A percentile compares a stretch with the other conserved stretches of the same genome.
Evolutionary conservation across 2,329 filamentous ascomycete genomes (phyloP).

Genomic region (Metarhizium humberi): DNA sequence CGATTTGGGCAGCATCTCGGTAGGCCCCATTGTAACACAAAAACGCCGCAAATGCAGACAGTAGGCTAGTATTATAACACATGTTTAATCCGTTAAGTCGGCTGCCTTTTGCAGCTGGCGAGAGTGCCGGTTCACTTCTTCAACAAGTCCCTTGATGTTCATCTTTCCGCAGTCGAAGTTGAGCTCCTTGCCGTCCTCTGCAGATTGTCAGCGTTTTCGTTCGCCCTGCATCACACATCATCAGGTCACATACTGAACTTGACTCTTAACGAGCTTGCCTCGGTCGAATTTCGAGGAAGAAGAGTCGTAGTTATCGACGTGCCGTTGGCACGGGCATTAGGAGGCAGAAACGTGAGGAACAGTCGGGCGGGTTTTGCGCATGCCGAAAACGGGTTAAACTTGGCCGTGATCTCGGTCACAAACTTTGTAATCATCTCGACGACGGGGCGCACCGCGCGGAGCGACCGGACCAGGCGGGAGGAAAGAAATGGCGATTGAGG

Average conservation of each 20-base stretch:
- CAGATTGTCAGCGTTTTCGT: slow-evolving; percentile 13
- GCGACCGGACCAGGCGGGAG: not conserved
- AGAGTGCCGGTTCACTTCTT: slow-evolving; percentile 86
- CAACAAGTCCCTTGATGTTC: slow-evolving; percentile 76
- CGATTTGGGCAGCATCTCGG: slow-evolving; percentile 7
- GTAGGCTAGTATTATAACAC: slow-evolving; percentile 9
- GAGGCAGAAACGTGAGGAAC: slow-evolving; percentile 77
- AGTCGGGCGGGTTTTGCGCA: slow-evolving; percentile 75
- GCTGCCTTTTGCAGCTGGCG: slow-evolving; percentile 72
- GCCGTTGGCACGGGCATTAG: slow-evolving; percentile 60
- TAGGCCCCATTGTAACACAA: slow-evolving; percentile 7
- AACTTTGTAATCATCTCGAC: slow-evolving; percentile 72
- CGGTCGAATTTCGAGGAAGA: slow-evolving; percentile 59
- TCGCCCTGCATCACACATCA: not conserved
- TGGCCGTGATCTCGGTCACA: slow-evolving; percentile 73
- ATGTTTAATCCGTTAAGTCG: slow-evolving; percentile 51
- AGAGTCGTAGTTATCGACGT: slow-evolving; percentile 74
- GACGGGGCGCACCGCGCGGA: slow-evolving; percentile 7
- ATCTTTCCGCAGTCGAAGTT: slow-evolving; percentile 70
- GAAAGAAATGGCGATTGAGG: not conserved
- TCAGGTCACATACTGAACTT: slow-evolving; percentile 68
- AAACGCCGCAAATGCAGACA: slow-evolving; percentile 26
- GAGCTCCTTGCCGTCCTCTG: slow-evolving; percentile 91
- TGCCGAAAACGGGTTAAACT: slow-evolving; percentile 86
- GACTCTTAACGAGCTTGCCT: slow-evolving; percentile 60